Base-by-base conservation (phyloP, 495 filamentous ascomycete species). In the Aspergillus wentii region DNA sequence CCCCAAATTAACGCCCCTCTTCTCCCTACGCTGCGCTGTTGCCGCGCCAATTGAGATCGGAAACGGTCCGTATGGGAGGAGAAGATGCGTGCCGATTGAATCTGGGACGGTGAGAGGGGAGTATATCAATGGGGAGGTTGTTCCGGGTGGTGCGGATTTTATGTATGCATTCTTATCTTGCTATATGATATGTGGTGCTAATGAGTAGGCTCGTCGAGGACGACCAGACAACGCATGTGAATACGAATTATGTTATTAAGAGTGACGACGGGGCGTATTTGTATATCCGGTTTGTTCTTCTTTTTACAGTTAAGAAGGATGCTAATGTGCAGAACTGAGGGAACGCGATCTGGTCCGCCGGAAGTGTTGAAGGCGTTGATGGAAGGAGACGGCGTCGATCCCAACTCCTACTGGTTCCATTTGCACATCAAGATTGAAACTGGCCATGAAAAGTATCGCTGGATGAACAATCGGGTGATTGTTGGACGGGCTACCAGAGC, bases 401-500 rank as follows among this genome's bases (percentile, higher is more conserved):
- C 50, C 3, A 48, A 35, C 11, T 36, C 45, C 29, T 62, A 62
- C 20, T 62, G 58, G 55, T 57, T 59, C 17, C 55, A 62, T 36
- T 40, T 62, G 1, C 55, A 59, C 16, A 38, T 59, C 5, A 57
- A 53, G 33, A 40, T 59, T 11, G 58, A 59, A 32, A 59, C 53
- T 0, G 58, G 58, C 1, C 44, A 59, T 35, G 55, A 59, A n/a
- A 50, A 51, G 39, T 62, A 59, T 30, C 38, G 40, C 9, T 59
- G 58, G 58, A 53, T 62, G 55, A 62, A 59, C 18, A 46, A 62
- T 30, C 42, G 55, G 15, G 52, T 62, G 5, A 57, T 62, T 35
- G 40, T 62, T 14, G 58, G 54, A 17, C 35, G 58, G 9, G 56
- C 48, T 10, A 55, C 56, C 2, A 39, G 57, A 28, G 49, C 51